Percentiles rank a stretch among this genome's conserved stretches.
Evolutionary conservation across 148 eudicot genomes (phyloP).

Genomic region (Hydrangea macrophylla): DNA sequence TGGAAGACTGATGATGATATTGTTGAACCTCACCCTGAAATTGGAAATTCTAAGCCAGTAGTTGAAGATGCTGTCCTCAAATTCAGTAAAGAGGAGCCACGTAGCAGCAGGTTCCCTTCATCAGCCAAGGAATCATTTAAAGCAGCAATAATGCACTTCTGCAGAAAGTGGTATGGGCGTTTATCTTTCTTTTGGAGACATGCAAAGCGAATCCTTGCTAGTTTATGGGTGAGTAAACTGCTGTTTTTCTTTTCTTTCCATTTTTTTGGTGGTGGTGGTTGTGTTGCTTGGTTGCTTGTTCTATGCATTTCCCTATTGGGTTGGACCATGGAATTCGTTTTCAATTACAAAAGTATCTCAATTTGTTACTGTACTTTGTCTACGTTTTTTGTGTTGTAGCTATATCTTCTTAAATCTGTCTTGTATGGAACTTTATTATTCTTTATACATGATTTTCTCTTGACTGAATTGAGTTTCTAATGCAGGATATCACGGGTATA

Average conservation of each 20-base stretch:
- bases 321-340: no score
- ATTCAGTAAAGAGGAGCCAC: constrained; percentile 44
- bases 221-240: constrained; percentile 64
- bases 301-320: no score
- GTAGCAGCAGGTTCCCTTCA: constrained; percentile 36
- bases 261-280: no score
- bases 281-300: no score
- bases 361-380: no score
- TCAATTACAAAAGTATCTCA: no score
- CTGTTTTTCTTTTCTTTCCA: no score
- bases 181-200: constrained; percentile 59
- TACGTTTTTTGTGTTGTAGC: no score
- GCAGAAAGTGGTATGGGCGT: constrained; percentile 65
- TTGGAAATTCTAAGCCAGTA: constrained; percentile 28
- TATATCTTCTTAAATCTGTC: no score
- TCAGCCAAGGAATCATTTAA: constrained; percentile 55
- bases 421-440: no score
- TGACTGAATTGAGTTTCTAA: no score
- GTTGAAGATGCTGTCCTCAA: constrained; percentile 28
- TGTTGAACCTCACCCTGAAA: constrained; percentile 43
- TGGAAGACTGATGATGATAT: constrained; percentile 52
- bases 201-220: constrained; percentile 40
- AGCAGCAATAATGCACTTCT: constrained; percentile 41
- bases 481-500: constrained; percentile 88
- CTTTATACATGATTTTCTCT: no score